Conservation (phyloP, 2,329 filamentous ascomycete species). For the Thielaviopsis punctulata region DNA sequence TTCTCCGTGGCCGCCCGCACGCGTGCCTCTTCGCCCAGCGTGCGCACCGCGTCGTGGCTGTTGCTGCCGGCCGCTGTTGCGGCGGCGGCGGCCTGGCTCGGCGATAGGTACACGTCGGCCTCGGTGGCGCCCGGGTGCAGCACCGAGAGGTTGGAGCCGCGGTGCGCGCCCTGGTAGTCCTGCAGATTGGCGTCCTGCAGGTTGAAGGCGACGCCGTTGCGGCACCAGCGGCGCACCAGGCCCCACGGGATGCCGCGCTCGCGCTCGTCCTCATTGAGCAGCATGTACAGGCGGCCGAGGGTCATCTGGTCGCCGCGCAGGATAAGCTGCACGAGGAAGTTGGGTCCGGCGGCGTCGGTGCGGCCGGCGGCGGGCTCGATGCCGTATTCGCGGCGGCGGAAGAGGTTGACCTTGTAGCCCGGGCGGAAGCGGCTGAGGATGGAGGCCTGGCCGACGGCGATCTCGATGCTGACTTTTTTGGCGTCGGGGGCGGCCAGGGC, state of each 20-base stretch:
- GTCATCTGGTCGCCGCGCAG: constrained; percentile 20
- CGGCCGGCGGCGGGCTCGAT: constrained; percentile 2
- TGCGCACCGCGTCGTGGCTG: not conserved
- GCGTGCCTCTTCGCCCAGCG: not conserved
- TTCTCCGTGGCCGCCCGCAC: constrained; percentile 1
- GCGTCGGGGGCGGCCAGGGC: constrained; percentile 11
- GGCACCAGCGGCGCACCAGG: constrained; percentile 11
- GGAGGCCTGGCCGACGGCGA: constrained; percentile 7
- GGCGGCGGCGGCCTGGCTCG: not conserved
- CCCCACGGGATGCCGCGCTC: constrained; percentile 19
- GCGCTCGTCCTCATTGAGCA: constrained; percentile 26
- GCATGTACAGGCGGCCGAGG: constrained; percentile 18
- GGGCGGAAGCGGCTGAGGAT: constrained; percentile 11
- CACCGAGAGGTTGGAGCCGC: not conserved
- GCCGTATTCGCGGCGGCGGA: constrained; percentile 9
- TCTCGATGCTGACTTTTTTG: constrained; percentile 9
- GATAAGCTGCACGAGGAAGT: constrained; percentile 16
- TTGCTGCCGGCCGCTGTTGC: not conserved
- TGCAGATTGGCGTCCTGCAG: constrained; percentile 10
- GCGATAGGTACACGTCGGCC: constrained; percentile 7
- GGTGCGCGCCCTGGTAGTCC: not conserved
- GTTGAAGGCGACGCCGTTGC: constrained; percentile 9
- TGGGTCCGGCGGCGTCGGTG: not conserved
- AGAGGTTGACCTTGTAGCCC: constrained; percentile 10
- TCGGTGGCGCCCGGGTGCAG: constrained; percentile 1